These are phyloP conservation scores for Paramyrothecium roridum DNA, from an alignment of 2,329 filamentous ascomycete species.

Conservation along the genomic window DNA sequence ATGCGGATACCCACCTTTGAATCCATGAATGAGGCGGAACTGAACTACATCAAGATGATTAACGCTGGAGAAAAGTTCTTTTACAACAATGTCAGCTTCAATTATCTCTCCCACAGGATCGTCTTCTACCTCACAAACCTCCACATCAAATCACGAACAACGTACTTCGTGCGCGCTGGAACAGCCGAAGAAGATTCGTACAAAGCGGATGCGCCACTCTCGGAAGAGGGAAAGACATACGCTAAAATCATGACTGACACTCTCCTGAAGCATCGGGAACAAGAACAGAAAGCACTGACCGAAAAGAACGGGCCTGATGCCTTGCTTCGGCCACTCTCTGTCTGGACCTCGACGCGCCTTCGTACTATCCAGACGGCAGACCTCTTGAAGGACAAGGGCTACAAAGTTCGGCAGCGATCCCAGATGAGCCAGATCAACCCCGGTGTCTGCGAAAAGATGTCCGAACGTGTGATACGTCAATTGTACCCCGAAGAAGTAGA, in stretches of 20 bases:
- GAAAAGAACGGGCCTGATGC: constrained; percentile 64
- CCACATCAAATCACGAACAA: constrained; percentile 92
- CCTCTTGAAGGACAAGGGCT: constrained; percentile 74
- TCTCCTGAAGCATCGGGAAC: constrained; percentile 76
- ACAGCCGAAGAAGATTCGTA: constrained; percentile 88
- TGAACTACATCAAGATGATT: constrained; percentile 99
- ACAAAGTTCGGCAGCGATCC: constrained; percentile 83
- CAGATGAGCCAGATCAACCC: constrained; percentile 98
- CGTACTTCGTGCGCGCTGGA: constrained; percentile 88
- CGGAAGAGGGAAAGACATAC: constrained; percentile 75
- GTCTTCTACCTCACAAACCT: constrained; percentile 98
- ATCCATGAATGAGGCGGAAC: constrained; percentile 88
- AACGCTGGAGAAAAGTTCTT: constrained; percentile 91
- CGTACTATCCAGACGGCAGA: constrained; percentile 89
- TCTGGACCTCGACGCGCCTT: constrained; percentile 93
- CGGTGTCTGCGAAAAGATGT: constrained; percentile 91
- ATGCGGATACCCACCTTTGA: constrained; percentile 94
- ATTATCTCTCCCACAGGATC: constrained; percentile 93
- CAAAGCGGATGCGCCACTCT: constrained; percentile 85
- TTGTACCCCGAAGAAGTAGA: constrained; percentile 87
- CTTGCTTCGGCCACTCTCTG: constrained; percentile 74
- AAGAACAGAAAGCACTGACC: constrained; percentile 69
- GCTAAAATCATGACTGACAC: constrained; percentile 82
- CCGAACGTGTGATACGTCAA: constrained; percentile 74
- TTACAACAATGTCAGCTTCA: constrained; percentile 96